phyloP scores from a whole-genome alignment of 2,329 filamentous ascomycete genomes.

The Rugonectria rugulosa region DNA sequence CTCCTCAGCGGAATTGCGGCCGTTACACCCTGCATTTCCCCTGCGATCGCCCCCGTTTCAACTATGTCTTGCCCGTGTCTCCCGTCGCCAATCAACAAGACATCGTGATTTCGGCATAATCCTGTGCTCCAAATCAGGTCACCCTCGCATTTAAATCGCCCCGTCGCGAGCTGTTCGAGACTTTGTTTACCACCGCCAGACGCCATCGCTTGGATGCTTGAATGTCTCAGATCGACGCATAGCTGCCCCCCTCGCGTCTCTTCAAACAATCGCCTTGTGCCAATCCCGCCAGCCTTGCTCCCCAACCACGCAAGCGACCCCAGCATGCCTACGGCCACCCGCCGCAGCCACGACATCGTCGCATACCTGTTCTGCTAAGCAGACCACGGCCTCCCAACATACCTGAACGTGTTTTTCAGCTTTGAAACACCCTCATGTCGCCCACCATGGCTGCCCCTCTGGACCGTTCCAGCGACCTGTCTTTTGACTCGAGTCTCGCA shows the following conservation, averaged over 20 bases:
- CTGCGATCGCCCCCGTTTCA: slow-evolving; percentile 23
- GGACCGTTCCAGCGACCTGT: slow-evolving; percentile 39
- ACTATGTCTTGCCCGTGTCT: slow-evolving; percentile 31
- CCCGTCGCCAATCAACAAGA: slow-evolving; percentile 28
- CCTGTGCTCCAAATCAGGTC: slow-evolving; percentile 29
- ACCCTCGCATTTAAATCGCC: slow-evolving; percentile 26
- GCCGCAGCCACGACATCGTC: slow-evolving; percentile 28
- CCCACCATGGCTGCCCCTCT: slow-evolving; percentile 45
- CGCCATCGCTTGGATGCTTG: slow-evolving; percentile 27
- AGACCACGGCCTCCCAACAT: slow-evolving; percentile 4
- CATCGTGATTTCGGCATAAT: slow-evolving; percentile 31
- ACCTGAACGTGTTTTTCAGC: slow-evolving; percentile 40
- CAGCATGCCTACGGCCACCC: slow-evolving; percentile 37
- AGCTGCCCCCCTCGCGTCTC: slow-evolving; percentile 26
- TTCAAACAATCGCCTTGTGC: slow-evolving; percentile 20
- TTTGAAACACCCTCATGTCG: slow-evolving; percentile 35
- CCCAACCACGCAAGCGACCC: slow-evolving; percentile 24
- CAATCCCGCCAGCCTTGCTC: slow-evolving; percentile 26
- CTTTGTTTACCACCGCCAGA: slow-evolving; percentile 15
- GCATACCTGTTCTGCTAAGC: slow-evolving; percentile 32
- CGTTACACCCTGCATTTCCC: slow-evolving; percentile 8
- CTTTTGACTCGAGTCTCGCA: slow-evolving; percentile 37
- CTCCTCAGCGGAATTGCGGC: slow-evolving; percentile 9
- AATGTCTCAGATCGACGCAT: slow-evolving; percentile 32
- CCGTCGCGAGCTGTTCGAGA: slow-evolving; percentile 24